Evolutionary conservation across 164 flowering plant genomes (phyloP).

Genomic region (Nymphaea colorata): DNA sequence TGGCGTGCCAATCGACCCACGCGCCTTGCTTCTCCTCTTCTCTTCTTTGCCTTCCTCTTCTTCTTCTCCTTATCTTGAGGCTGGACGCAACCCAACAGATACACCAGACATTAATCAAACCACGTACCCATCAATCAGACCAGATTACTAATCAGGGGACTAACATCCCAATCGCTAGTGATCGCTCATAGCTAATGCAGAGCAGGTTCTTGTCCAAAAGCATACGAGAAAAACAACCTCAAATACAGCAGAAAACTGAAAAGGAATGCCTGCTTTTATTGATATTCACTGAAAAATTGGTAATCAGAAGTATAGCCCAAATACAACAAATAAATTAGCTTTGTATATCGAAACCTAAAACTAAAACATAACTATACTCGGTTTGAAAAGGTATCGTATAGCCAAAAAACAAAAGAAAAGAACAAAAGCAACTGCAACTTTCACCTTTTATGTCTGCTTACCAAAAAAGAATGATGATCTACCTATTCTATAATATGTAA

Average conservation of each 20-base stretch:
- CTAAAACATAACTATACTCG: no score
- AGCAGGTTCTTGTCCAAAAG: neutral
- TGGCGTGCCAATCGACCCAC: no score
- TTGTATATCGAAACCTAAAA: neutral
- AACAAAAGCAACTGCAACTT: neutral
- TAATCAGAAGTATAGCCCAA: neutral
- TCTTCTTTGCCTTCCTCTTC: no score
- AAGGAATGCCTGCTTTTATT: neutral
- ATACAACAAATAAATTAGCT: neutral
- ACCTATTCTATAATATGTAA: no score
- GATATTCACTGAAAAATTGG: neutral
- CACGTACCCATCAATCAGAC: neutral
- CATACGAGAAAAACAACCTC: neutral
- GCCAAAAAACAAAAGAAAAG: neutral
- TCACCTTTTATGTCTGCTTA: neutral
- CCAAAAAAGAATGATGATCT: no score
- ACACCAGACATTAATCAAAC: neutral
- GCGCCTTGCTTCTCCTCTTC: no score
- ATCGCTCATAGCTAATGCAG: no score
- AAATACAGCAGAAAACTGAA: neutral
- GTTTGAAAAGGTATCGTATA: neutral
- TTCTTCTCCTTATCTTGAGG: no score
- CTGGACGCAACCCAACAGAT: no score
- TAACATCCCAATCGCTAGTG: neutral
- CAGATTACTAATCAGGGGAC: no score